These are phyloP conservation scores for Stentor coeruleus DNA, from an alignment of 73 alveolate species.

Conservation along the genomic window DNA sequence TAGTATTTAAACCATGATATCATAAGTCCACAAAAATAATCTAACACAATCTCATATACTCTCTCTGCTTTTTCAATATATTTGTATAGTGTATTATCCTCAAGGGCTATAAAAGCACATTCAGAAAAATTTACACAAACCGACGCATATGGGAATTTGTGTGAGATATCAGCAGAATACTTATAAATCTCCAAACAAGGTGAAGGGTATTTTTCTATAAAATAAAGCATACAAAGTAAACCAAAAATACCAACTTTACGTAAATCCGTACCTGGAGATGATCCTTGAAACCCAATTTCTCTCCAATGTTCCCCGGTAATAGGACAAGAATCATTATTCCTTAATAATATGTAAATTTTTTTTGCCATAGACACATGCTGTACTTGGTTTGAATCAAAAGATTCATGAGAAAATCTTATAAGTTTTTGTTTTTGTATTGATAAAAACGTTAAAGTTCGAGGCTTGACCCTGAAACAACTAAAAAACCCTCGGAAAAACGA, in stretches of 20 bases:
- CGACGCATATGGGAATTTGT: not conserved
- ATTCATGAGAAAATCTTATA: not conserved
- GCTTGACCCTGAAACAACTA: not conserved
- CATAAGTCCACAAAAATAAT: not conserved
- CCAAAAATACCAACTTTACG: not conserved
- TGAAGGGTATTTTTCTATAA: not conserved
- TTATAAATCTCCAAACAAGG: not conserved
- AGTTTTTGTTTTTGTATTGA: not conserved
- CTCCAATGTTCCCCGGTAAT: not conserved
- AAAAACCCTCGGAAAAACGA: conserved; percentile 3
- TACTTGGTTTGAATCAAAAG: not conserved
- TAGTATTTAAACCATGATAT: not conserved
- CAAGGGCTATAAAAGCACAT: not conserved
- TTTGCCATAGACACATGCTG: not conserved
- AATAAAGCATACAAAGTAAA: not conserved
- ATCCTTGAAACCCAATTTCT: conserved; percentile 7
- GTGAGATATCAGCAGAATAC: not conserved
- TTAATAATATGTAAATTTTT: not conserved
- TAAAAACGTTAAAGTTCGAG: not conserved
- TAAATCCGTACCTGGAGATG: not conserved
- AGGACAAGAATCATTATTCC: not conserved
- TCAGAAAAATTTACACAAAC: not conserved
- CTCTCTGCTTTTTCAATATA: not conserved
- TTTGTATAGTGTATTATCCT: not conserved
- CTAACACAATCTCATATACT: not conserved